Evolutionary conservation across 441 rosid genomes (phyloP), one percentile per base, ranked within the genome.

Genomic region (Erodium trifolium): DNA sequence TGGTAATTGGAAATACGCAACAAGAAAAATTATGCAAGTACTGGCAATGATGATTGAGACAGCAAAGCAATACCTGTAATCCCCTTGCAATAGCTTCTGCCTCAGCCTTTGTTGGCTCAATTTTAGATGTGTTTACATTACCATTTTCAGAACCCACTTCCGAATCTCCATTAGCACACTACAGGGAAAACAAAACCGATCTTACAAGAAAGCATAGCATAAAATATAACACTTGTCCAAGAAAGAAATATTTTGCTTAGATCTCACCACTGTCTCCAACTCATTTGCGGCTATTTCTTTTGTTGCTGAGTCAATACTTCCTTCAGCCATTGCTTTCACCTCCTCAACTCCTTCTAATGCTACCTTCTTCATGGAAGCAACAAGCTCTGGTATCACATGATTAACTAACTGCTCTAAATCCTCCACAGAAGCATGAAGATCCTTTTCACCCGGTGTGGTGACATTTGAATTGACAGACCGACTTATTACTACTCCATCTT

Each of bases 61-160:
- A 66, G 78, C 31, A 65, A 68, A 63, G 17, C 67, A 35, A 34
- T 73, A 91, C 99, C 94, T 91, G 99, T 74, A 94, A 78, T 78
- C 99, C 99, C 75, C 89, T 86, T 45, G 89, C 82, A 74, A 78
- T 82, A 63, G 99, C 97, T 84, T 94, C 97, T 59, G 86, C 96
- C 82, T 94, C 99, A 0, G 99, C 99, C 68, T 87, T 86, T 67
- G 97, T 94, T 57, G 84, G 93, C 85, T 94, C 99, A 76, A 94
- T 94, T 83, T 83, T 88, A 71, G 81, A 83, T 65, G 69, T 79
- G 66, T 80, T 73, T 67, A 83, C 67, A 79, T 78, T 78, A 16
- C 89, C 93, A 51, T 70, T 82, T 73, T 91, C 96, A 68, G 86
- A 85, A 78, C 81, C 91, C 78, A 80, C 27, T 81, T 86, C 96